Evolutionary conservation across 169 alveolate genomes (phyloP), one percentile per base, ranked within the genome.

Genomic region (Plasmodium billcollinsi): DNA sequence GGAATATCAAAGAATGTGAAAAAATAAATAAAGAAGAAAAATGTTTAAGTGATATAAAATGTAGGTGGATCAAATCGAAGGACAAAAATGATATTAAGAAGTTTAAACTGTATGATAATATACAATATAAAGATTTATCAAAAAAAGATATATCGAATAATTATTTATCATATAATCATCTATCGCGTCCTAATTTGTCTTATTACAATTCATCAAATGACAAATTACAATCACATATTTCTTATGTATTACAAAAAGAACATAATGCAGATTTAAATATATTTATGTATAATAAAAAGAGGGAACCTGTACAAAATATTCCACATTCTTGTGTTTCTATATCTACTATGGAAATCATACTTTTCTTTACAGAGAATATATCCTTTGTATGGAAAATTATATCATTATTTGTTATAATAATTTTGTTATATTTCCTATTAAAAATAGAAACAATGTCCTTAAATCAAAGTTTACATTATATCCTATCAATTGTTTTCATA

Each of bases 381-480:
- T n/a, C 18, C 3, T 47, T 65, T 59, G 18, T 4, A 14, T 59
- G 78, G 72, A 86, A 59, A 61, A 24, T 70, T 1, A 11, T 20
- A 45, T 45, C 58, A 7, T 21, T 86, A n/a, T 45, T 56, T 29
- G 15, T 70, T 26, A 71, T 86, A 12, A 71, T 65, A 61, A 52
- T 72, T 29, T 6, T 73, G 7, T 58, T 86, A 52, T 86, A 59
- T 71, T 12, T 86, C 54, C 54, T 86, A 52, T 65, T 86, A 24
- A 58, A 54, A 56, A 24, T 86, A 39, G 92, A 86, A 62, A 88
- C 47, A 1, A 86, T 86, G 92, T 47, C 67, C 9, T 54, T 71
- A 29, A 18, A 52, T 14, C 75, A 86, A 12, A 26, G 54, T 24
- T 52, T 86, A 54, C 75, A 50, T n/a, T 86, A 86, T 66, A 45